Percentiles rank a stretch among this genome's conserved stretches.
Evolutionary conservation across 2,329 filamentous ascomycete genomes (phyloP).

Genomic region (Parastagonospora avenae): DNA sequence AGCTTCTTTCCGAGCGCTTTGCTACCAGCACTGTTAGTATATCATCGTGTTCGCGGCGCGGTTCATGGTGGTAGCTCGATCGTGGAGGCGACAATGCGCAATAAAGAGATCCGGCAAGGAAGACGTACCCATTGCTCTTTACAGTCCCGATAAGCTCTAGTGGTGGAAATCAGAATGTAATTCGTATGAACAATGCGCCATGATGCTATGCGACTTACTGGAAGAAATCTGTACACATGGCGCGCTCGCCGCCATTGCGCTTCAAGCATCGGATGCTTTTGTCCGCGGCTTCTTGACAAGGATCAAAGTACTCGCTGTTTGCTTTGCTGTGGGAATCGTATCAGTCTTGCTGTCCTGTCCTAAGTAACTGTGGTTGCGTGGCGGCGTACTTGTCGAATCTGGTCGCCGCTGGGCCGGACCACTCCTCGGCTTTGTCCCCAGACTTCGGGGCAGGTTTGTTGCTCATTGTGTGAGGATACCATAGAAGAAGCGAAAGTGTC

Average conservation of each 20-base stretch:
- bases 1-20: conserved; percentile 29
- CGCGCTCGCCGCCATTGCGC: conserved; percentile 81
- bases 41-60: background rate
- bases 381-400: conserved; percentile 48
- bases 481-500: background rate
- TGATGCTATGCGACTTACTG: conserved; percentile 62
- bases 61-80: too few relatives aligned
- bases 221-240: conserved; percentile 95
- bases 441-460: conserved; percentile 12
- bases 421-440: conserved; percentile 24
- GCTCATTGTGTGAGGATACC: conserved; percentile 4
- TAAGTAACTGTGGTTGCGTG: background rate
- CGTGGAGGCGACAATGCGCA: background rate
- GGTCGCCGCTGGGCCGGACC: conserved; percentile 37
- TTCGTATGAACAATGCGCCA: background rate
- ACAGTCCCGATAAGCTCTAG: conserved; percentile 88
- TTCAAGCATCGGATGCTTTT: conserved; percentile 86
- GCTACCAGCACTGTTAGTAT: conserved; percentile 14
- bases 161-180: background rate
- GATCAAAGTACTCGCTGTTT: conserved; percentile 89
- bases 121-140: conserved; percentile 87
- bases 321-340: conserved; percentile 68
- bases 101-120: background rate
- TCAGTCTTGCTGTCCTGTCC: conserved; percentile 7
- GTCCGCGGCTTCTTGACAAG: conserved; percentile 89